Conservation (phyloP, 352 stramenopile species). For the Pythium phragmitis region DNA sequence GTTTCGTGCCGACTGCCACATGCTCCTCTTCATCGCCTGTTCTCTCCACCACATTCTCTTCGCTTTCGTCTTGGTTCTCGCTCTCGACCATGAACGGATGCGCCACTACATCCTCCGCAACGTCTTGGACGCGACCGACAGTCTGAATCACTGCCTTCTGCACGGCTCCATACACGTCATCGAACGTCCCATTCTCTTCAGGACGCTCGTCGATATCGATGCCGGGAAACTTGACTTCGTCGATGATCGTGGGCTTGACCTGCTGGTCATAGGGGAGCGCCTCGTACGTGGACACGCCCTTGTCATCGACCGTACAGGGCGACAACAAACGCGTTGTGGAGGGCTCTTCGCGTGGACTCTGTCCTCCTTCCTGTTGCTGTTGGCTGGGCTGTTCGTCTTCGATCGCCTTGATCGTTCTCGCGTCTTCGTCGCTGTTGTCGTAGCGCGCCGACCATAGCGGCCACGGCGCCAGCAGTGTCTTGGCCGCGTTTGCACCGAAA, state of each 20-base stretch:
- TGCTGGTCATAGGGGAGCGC: conserved; percentile 1
- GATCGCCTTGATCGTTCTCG: not conserved
- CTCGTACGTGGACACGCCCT: conserved; percentile 18
- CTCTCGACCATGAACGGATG: not conserved
- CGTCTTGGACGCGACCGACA: not conserved
- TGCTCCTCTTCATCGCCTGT: not conserved
- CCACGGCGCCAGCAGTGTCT: conserved; percentile 21
- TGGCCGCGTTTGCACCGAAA: not conserved
- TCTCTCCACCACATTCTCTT: not conserved
- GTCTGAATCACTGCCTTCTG: not conserved
- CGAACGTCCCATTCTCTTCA: not conserved
- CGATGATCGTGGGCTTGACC: conserved; percentile 6
- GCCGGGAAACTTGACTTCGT: conserved; percentile 20
- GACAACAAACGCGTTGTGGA: not conserved
- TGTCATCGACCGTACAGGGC: conserved; percentile 7
- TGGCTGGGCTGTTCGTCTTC: conserved; percentile 1
- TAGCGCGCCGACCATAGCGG: conserved; percentile 8
- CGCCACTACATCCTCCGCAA: not conserved
- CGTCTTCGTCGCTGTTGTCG: not conserved
- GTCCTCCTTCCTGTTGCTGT: conserved; percentile 9
- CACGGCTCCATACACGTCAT: not conserved
- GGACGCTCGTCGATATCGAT: conserved; percentile 5
- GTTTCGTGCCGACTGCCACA: conserved; percentile 1
- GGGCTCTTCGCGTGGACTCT: conserved; percentile 9
- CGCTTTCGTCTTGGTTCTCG: not conserved